Base-by-base conservation (phyloP, 2,329 filamentous ascomycete species). In the Phaeosphaeriaceae sp. region DNA sequence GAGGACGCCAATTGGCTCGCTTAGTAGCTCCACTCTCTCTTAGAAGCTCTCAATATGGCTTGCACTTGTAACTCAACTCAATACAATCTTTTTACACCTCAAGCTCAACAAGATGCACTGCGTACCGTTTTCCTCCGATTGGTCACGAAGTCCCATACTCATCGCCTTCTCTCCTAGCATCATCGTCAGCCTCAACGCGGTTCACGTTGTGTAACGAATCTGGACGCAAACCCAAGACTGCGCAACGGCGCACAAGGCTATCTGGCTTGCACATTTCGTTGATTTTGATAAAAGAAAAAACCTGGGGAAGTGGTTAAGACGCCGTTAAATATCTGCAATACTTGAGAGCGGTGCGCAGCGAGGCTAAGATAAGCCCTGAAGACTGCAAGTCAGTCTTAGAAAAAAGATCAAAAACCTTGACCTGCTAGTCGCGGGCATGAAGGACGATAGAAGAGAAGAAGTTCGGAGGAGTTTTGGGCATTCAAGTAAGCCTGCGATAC, bases 351-450 rank as follows among this genome's bases (percentile, higher is more conserved):
- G 34, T 15, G 12, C 8, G 20, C 13, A 30, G 33, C 28, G 37
- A 36, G 38, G 39, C 41, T 46, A 46, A 49, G 23, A 47, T 42
- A 36, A n/a, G 17, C 15, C 26, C 30, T 8, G 12, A 35, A 37
- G 26, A 35, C 12, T 28, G 32, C 15, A 11, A 16, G 7, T 12
- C 15, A 17, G 15, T 15, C 16, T 15, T 20, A 32, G 20, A n/a
- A 47, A 28, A 53, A 32, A 20, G 28, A 33, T n/a, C 34, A 37
- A 9, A 33, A 17, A 34, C 29, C n/a, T n/a, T n/a, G n/a, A n/a
- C n/a, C n/a, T n/a, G n/a, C n/a, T n/a, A 15, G 8, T 37, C 57
- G 66, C 58, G 62, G 70, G 66, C 28, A 78, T 78, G 76, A 76
- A 73, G 68, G 72, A 73, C 50, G 69, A 76, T 63, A 72, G 66